These are phyloP conservation scores for Urostyla sp. DNA, from an alignment of 73 alveolate genomes.

Conservation along the genomic window DNA sequence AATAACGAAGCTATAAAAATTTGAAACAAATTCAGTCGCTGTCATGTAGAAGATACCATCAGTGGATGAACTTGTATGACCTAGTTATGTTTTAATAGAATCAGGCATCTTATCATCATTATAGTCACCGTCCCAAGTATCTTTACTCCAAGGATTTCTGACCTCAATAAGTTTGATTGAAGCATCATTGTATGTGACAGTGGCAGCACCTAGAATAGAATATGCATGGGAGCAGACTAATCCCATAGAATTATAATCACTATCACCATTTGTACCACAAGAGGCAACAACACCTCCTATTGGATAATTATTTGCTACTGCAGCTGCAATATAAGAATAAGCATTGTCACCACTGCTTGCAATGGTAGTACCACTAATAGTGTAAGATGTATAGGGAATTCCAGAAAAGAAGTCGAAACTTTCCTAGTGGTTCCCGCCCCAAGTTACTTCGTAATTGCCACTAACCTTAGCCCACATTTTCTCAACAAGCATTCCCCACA, in stretches of 20 bases:
- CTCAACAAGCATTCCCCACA: slow-evolving; percentile 93
- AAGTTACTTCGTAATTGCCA: slow-evolving; percentile 86
- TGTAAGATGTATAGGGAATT: background rate
- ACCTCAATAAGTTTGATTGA: background rate
- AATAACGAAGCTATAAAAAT: background rate
- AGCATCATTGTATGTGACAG: background rate
- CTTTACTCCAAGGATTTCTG: slow-evolving; percentile 26
- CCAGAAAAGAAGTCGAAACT: background rate
- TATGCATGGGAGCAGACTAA: background rate
- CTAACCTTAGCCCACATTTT: slow-evolving; percentile 94
- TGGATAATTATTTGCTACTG: background rate
- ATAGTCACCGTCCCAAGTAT: slow-evolving; percentile 11
- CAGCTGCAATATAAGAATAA: background rate
- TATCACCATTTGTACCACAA: background rate
- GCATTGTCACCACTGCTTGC: background rate
- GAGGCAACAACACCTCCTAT: slow-evolving; percentile 4
- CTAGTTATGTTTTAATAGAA: slow-evolving; percentile 16
- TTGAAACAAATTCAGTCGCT: background rate
- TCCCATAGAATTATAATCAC: background rate
- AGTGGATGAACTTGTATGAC: background rate
- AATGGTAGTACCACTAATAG: background rate
- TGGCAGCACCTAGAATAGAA: background rate
- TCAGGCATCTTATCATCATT: slow-evolving; percentile 32
- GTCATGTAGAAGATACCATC: slow-evolving; percentile 5
- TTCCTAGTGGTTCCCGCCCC: background rate